Evolutionary conservation across 2,329 filamentous ascomycete species (phyloP), one percentile per base, ranked within the genome.

Genomic region (Aureobasidium musti): DNA sequence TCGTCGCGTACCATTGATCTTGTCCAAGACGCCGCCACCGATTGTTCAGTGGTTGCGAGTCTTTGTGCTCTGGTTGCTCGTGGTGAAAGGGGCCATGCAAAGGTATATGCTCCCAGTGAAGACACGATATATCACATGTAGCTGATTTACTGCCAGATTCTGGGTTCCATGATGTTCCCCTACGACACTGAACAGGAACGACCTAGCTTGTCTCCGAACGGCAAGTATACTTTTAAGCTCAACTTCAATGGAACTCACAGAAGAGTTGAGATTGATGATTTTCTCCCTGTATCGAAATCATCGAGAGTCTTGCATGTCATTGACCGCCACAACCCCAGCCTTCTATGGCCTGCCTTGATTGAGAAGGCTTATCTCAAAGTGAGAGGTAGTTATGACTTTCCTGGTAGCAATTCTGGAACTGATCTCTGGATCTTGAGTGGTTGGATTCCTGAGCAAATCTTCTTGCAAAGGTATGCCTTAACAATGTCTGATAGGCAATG

Each of bases 351-450:
- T 6, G 92, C 94, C 2, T 82, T 99, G 5, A 81, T 98, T 19
- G 95, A 99, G 76, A 99, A 99, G 75, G 95, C 95, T 0, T 99
- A 99, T 72, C 82, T 99, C 1, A 99, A 98, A 80, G 87, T 98
- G 13, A 87, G 94, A 66, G 95, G 95, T 33, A 95, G 95, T 39
- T 99, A 99, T 76, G 93, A 99, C 74, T 99, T 99, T 71, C 94
- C 95, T 0, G 95, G 95, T 8, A 98, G 95, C 74, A 98, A 98
- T 76, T 98, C 94, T 0, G 93, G 92, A 13, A 98, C 94, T 2
- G 95, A 99, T 77, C 80, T 99, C 4, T 96, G 91, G 87, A 89
- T 96, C 1, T 79, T 99, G 65, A 96, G 91, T 0, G 94, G 95
- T 35, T 99, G 95, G 95, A 92, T 99, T 59, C 95, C 95, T 0